Conservation (phyloP, 2,329 filamentous ascomycete genomes). For the Pseudonectria foliicola region DNA sequence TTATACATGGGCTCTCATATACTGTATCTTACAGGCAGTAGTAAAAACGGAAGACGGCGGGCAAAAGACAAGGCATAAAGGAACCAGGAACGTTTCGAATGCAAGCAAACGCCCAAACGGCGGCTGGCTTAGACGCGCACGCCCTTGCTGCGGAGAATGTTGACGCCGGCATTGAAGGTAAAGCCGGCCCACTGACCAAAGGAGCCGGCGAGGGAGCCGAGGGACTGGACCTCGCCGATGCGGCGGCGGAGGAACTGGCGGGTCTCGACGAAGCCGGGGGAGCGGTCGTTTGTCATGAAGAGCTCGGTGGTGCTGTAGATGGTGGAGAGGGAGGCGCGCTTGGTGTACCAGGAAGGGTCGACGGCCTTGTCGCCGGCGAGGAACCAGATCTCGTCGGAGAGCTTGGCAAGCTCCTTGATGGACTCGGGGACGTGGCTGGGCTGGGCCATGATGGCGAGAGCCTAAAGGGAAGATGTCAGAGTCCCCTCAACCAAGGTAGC, state of each 20-base stretch:
- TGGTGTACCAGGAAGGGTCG: slow-evolving; percentile 80
- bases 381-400: slow-evolving; percentile 91
- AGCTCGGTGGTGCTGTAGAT: slow-evolving; percentile 71
- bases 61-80: too few relatives aligned
- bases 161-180: slow-evolving; percentile 67
- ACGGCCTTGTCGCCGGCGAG: slow-evolving; percentile 76
- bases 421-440: slow-evolving; percentile 70
- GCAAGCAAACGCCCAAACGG: background rate
- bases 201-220: slow-evolving; percentile 56
- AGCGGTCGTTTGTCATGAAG: slow-evolving; percentile 88
- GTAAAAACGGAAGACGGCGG: too few relatives aligned
- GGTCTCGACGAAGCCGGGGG: slow-evolving; percentile 66
- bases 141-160: slow-evolving; percentile 82
- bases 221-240: slow-evolving; percentile 57
- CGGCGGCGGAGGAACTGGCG: slow-evolving; percentile 71
- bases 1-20: slow-evolving; percentile 14
- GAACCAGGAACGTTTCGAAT: too few relatives aligned
- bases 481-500: too few relatives aligned
- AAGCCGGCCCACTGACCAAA: slow-evolving; percentile 76
- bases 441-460: slow-evolving; percentile 83
- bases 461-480: too few relatives aligned
- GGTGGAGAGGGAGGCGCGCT: slow-evolving; percentile 48
- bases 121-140: slow-evolving; percentile 56
- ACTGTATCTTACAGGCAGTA: slow-evolving; percentile 19
- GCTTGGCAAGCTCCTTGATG: slow-evolving; percentile 67